These are phyloP conservation scores for Limonium bicolor DNA, from an alignment of 148 eudicot species.

Conservation along the genomic window DNA sequence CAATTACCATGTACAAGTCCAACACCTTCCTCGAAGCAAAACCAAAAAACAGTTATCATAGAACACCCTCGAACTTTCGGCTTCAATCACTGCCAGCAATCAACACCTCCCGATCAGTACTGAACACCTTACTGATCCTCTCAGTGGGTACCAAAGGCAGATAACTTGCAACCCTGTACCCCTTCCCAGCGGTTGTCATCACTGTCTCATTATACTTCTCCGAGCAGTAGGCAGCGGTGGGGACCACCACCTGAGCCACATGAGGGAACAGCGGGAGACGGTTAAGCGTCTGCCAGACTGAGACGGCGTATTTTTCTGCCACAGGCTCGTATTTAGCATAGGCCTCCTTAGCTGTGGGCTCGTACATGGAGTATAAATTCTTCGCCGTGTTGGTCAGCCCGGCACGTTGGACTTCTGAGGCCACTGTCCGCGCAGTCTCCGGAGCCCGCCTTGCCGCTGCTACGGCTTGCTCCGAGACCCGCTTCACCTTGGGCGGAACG, in stretches of 20 bases:
- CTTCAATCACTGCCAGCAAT: no score
- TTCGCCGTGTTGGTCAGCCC: conserved; percentile 65
- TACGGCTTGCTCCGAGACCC: conserved; percentile 43
- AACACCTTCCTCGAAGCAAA: no score
- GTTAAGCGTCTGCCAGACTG: conserved; percentile 67
- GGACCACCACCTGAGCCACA: conserved; percentile 62
- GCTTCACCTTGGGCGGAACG: conserved; percentile 54
- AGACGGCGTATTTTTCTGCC: conserved; percentile 70
- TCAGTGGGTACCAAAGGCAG: conserved; percentile 80
- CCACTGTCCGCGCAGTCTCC: conserved; percentile 51
- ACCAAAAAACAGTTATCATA: no score
- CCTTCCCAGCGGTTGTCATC: conserved; percentile 41
- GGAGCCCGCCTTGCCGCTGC: conserved; percentile 68
- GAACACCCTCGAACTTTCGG: no score
- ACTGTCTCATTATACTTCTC: conserved; percentile 80
- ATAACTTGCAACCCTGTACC: conserved; percentile 60
- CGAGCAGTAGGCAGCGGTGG: conserved; percentile 60
- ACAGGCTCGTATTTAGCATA: conserved; percentile 77
- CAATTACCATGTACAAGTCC: no score
- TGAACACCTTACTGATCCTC: conserved; percentile 67
- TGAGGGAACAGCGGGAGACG: conserved; percentile 70
- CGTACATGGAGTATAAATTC: conserved; percentile 49
- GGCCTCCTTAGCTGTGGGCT: conserved; percentile 74
- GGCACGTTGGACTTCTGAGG: conserved; percentile 54
- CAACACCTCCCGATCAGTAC: not conserved